Evolutionary conservation across 2,329 filamentous ascomycete species (phyloP).

Genomic region (Polytolypa hystricis): DNA sequence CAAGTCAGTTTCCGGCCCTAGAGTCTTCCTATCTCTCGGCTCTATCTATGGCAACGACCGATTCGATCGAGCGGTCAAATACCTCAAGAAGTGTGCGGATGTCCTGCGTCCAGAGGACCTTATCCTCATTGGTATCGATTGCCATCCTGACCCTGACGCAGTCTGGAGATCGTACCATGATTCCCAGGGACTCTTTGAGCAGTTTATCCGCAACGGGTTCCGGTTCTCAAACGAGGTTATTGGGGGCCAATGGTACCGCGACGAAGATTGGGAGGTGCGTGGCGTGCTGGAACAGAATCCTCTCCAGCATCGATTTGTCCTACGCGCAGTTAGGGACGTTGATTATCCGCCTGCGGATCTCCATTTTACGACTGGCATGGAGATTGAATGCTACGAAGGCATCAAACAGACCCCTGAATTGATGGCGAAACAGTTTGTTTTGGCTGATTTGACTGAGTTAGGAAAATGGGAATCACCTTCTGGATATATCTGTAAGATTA

Average conservation of each 20-base stretch:
- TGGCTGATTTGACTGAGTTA: constrained; percentile 1
- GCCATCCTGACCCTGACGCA: background rate
- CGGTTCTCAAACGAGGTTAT: constrained; percentile 5
- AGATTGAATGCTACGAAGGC: constrained; percentile 3
- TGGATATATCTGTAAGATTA: no score
- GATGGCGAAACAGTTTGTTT: constrained; percentile 4
- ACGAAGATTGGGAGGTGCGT: constrained; percentile 2
- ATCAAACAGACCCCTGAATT: constrained; percentile 2
- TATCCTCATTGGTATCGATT: constrained; percentile 3
- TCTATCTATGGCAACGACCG: constrained; percentile 6
- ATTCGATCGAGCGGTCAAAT: constrained; percentile 1
- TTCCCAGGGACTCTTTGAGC: background rate
- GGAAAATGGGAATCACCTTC: constrained; percentile 3
- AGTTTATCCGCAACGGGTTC: constrained; percentile 4
- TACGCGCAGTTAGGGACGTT: constrained; percentile 1
- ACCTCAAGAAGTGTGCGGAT: constrained; percentile 2
- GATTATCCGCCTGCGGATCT: background rate
- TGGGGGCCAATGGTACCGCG: constrained; percentile 1
- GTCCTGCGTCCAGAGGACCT: constrained; percentile 2
- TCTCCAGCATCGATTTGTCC: constrained; percentile 1
- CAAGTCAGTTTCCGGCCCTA: constrained; percentile 1
- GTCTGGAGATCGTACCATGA: constrained; percentile 3
- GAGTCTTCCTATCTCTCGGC: constrained; percentile 3
- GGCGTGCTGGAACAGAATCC: constrained; percentile 1
- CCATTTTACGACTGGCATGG: background rate